Conservation (phyloP, 1,284 basidiomycete genomes). For the Melampsora americana region DNA sequence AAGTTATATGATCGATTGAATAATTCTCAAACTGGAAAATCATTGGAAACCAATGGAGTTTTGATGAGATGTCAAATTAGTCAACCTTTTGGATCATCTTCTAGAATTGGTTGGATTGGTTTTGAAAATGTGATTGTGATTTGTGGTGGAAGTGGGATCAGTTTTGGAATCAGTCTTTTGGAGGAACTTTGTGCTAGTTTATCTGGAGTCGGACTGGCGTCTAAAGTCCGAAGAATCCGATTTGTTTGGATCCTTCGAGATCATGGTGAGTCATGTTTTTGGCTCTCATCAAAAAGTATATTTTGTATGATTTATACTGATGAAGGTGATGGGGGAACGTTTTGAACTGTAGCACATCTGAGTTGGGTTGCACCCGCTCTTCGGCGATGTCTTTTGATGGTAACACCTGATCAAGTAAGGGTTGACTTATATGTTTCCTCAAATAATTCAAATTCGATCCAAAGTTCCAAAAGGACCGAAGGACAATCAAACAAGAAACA, state of each 20-base stretch:
- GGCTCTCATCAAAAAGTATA: too few relatives aligned
- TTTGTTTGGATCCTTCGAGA: conserved; percentile 83
- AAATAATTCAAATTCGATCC: background rate
- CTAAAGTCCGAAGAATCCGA: conserved; percentile 63
- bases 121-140: conserved; percentile 65
- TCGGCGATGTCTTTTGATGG: conserved; percentile 66
- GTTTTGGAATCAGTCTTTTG: conserved; percentile 70
- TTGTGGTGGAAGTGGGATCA: conserved; percentile 75
- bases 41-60: conserved; percentile 57
- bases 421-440: conserved; percentile 74
- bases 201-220: conserved; percentile 60
- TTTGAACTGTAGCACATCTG: conserved; percentile 63
- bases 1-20: conserved; percentile 63
- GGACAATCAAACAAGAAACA: background rate
- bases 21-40: background rate
- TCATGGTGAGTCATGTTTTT: conserved; percentile 62
- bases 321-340: background rate
- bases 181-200: conserved; percentile 69
- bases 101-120: conserved; percentile 65
- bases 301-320: background rate
- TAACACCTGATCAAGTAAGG: conserved; percentile 63
- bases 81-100: conserved; percentile 73
- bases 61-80: conserved; percentile 68
- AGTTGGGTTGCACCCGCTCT: conserved; percentile 74
- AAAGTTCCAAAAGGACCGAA: background rate